These are phyloP conservation scores for Chlorokybus atmophyticus DNA, from an alignment of 139 green algal species.

Conservation along the genomic window DNA sequence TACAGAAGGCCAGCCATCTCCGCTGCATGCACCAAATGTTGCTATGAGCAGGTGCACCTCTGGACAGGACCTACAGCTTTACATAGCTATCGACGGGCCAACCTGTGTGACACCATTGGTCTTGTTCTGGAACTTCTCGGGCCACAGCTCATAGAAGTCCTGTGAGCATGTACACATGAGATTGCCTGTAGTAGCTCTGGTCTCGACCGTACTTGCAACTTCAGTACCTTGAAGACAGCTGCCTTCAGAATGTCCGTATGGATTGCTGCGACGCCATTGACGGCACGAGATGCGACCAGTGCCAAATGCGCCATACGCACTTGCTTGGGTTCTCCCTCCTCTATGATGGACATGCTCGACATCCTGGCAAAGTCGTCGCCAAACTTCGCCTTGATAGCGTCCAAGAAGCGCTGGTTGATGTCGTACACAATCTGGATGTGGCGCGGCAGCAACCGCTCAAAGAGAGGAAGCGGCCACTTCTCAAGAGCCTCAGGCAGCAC, in stretches of 20 bases:
- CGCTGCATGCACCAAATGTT: constrained; percentile 27
- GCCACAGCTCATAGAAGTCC: constrained; percentile 64
- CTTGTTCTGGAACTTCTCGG: constrained; percentile 94
- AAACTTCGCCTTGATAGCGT: constrained; percentile 54
- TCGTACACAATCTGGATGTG: constrained; percentile 98
- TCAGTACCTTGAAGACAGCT: constrained; percentile 54
- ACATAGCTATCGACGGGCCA: not conserved
- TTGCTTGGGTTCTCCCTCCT: constrained; percentile 48
- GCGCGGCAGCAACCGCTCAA: constrained; percentile 53
- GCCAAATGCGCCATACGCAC: constrained; percentile 83
- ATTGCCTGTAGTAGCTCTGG: constrained; percentile 28
- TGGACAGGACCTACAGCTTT: too few species aligned
- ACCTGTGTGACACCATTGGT: constrained; percentile 90
- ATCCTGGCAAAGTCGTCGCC: constrained; percentile 83
- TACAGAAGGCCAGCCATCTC: constrained; percentile 82
- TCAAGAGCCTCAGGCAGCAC: constrained; percentile 96
- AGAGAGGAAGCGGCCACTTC: constrained; percentile 42
- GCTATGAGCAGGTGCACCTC: too few species aligned
- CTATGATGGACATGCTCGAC: constrained; percentile 86
- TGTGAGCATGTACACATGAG: constrained; percentile 21
- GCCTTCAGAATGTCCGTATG: constrained; percentile 86
- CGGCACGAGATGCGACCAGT: constrained; percentile 64
- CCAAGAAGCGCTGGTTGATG: constrained; percentile 96
- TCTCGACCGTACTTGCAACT: not conserved
- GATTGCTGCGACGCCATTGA: constrained; percentile 90